Percentiles rank a stretch among this genome's conserved stretches.
phyloP scores from a whole-genome alignment of 2,329 filamentous ascomycete genomes.

The Cladophialophora chaetospira region DNA sequence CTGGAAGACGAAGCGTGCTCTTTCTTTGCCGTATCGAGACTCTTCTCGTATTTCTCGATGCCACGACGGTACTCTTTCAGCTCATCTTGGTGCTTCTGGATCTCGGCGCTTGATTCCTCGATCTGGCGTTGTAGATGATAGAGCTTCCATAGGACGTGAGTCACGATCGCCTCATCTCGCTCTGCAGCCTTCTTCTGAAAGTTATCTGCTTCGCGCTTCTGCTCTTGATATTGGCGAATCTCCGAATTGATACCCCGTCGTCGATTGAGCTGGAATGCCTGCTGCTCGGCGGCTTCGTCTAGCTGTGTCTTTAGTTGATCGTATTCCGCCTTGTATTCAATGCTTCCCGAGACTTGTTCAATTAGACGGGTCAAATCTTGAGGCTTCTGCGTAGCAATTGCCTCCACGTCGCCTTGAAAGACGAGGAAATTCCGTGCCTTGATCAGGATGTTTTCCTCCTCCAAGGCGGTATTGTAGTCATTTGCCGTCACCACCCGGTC shows the following conservation, averaged over 20 bases:
- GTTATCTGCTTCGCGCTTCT: slow-evolving; percentile 92
- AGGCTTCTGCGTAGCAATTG: slow-evolving; percentile 91
- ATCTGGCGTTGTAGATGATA: slow-evolving; percentile 94
- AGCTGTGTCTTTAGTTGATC: slow-evolving; percentile 84
- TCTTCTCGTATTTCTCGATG: slow-evolving; percentile 78
- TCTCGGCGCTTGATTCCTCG: slow-evolving; percentile 85
- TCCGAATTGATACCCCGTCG: slow-evolving; percentile 95
- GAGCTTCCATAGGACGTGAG: slow-evolving; percentile 93
- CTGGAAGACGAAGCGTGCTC: slow-evolving; percentile 78
- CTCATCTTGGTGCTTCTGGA: slow-evolving; percentile 91
- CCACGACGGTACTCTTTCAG: slow-evolving; percentile 89
- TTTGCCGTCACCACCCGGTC: slow-evolving; percentile 83
- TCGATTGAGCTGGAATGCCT: slow-evolving; percentile 82
- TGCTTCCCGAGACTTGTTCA: slow-evolving; percentile 94
- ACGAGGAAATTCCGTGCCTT: slow-evolving; percentile 97
- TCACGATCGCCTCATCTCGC: slow-evolving; percentile 86
- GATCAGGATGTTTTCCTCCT: slow-evolving; percentile 94
- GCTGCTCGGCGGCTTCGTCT: slow-evolving; percentile 84
- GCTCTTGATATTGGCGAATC: slow-evolving; percentile 95
- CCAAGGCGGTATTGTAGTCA: slow-evolving; percentile 90
- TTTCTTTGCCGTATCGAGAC: slow-evolving; percentile 76
- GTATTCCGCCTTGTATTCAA: slow-evolving; percentile 93
- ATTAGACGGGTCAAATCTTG: slow-evolving; percentile 91
- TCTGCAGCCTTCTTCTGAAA: slow-evolving; percentile 90
- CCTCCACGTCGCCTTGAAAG: slow-evolving; percentile 97